Evolutionary conservation across 495 filamentous ascomycete genomes (phyloP).

Genomic region (Achaetomiella virescens): DNA sequence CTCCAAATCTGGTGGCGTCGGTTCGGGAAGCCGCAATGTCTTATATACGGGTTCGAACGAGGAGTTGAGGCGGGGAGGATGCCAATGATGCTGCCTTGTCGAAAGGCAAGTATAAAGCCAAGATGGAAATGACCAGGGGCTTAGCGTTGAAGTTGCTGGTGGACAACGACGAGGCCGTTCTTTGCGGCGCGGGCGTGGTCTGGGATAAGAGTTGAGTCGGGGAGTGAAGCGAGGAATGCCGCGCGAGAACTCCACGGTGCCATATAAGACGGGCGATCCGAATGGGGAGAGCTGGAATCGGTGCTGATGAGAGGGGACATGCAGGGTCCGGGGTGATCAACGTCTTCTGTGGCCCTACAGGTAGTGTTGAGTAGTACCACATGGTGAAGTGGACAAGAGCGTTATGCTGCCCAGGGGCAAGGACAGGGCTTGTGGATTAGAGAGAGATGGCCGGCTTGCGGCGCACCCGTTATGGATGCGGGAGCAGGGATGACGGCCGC

Average conservation of each 20-base stretch:
- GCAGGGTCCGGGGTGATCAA: constrained; percentile 13
- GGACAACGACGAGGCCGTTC: constrained; percentile 1
- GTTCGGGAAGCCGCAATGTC: constrained; percentile 9
- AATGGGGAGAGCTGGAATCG: constrained; percentile 10
- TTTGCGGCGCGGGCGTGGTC: constrained; percentile 16
- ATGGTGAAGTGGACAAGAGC: not conserved
- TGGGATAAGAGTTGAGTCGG: constrained; percentile 6
- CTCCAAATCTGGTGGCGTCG: constrained; percentile 11
- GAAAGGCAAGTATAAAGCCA: constrained; percentile 3
- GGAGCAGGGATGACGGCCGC: constrained; percentile 13
- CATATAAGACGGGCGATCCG: constrained; percentile 30
- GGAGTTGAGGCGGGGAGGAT: not conserved
- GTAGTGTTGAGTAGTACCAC: not conserved
- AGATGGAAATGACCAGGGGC: constrained; percentile 20
- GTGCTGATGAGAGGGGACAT: constrained; percentile 7
- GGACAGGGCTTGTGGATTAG: constrained; percentile 14
- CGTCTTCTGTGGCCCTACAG: constrained; percentile 12
- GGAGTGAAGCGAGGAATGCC: constrained; percentile 16
- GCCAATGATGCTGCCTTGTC: constrained; percentile 4
- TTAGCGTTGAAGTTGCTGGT: constrained; percentile 16
- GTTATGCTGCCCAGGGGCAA: not conserved
- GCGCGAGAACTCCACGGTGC: constrained; percentile 10
- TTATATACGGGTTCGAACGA: constrained; percentile 8
- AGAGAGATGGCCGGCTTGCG: constrained; percentile 7
- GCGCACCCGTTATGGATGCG: constrained; percentile 13